Percentiles rank a stretch among this genome's conserved stretches.
Evolutionary conservation across 768 basidiomycete genomes (phyloP).

Genomic region (Suillus americanus): DNA sequence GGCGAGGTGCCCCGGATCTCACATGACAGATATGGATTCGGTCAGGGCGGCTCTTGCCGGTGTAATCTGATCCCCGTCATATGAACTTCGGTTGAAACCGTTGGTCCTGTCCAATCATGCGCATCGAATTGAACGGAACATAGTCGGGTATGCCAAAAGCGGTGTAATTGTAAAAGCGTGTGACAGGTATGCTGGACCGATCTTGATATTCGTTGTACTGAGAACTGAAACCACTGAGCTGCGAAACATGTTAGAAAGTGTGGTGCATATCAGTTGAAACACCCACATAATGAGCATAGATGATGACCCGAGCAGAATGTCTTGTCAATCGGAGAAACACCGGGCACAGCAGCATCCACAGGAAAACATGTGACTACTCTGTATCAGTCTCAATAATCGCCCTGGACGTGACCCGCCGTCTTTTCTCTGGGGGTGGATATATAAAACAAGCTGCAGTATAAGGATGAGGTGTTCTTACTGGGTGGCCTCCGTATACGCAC

Average conservation of each 20-base stretch:
- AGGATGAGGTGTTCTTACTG: background rate
- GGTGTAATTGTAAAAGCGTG: conserved; percentile 1
- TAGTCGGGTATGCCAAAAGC: background rate
- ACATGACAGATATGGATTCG: background rate
- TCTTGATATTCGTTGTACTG: background rate
- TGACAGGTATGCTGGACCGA: background rate
- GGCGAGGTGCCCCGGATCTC: background rate
- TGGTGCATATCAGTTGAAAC: background rate
- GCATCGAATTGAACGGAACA: background rate
- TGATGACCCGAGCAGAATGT: background rate
- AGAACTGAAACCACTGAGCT: background rate
- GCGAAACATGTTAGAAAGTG: background rate
- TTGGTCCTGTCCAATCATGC: background rate
- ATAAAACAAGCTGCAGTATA: background rate
- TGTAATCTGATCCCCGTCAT: background rate
- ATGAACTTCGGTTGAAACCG: background rate
- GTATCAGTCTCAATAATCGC: background rate
- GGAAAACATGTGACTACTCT: background rate
- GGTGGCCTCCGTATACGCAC: conserved; percentile 5
- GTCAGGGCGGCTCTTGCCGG: background rate
- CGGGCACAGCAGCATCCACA: background rate
- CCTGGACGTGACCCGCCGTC: background rate
- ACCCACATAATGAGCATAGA: background rate
- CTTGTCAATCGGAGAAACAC: background rate
- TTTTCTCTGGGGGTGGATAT: background rate